Percentiles rank a stretch among this genome's conserved stretches.
phyloP scores from a whole-genome alignment of 805 yeast species.

The Brettanomyces bruxellensis region DNA sequence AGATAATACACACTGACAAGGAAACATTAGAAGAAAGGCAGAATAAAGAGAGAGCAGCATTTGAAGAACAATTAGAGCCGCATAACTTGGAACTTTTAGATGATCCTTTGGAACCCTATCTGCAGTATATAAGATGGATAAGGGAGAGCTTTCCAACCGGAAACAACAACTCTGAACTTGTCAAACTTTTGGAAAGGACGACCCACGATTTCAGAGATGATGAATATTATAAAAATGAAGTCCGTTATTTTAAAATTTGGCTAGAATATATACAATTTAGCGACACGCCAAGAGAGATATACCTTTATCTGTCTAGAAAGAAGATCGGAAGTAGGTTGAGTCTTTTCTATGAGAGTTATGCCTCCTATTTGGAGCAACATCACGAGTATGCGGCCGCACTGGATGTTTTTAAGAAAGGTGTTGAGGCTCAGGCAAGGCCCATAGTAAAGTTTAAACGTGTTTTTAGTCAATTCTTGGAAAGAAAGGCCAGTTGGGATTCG shows the following conservation, averaged over 20 bases:
- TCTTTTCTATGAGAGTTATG: constrained; percentile 71
- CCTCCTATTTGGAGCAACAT: constrained; percentile 46
- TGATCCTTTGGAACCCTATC: constrained; percentile 72
- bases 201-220: constrained; percentile 60
- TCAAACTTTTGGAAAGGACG: constrained; percentile 60
- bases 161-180: constrained; percentile 53
- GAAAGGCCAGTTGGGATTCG: constrained; percentile 28
- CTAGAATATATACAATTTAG: constrained; percentile 61
- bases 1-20: constrained; percentile 6
- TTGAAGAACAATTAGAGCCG: constrained; percentile 40
- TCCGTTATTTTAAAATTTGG: constrained; percentile 77
- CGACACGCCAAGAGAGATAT: constrained; percentile 63
- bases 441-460: constrained; percentile 32
- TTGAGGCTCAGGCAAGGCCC: constrained; percentile 61
- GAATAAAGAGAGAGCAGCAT: constrained; percentile 29
- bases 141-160: constrained; percentile 55
- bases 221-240: constrained; percentile 67
- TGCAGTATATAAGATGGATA: constrained; percentile 74
- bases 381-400: constrained; percentile 46
- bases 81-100: constrained; percentile 49
- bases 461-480: constrained; percentile 34
- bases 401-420: constrained; percentile 49
- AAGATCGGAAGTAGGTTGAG: constrained; percentile 64
- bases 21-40: constrained; percentile 8
- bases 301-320: constrained; percentile 59